Base-by-base conservation (phyloP, 768 basidiomycete species). In the Panaeolus cyanescens region DNA sequence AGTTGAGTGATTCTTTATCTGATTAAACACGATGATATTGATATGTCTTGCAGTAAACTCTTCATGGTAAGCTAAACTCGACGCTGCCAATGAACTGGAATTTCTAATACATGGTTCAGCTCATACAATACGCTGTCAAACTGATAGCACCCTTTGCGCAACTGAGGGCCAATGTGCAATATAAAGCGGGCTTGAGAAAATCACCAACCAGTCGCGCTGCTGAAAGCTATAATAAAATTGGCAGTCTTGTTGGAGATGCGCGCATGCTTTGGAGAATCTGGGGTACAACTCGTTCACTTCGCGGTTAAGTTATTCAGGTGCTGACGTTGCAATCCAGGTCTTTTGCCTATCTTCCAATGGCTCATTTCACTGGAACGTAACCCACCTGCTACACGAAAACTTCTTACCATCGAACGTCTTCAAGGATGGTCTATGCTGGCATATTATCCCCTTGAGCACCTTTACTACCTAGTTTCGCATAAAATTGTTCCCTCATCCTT, bases 291-390 rank as follows among this genome's bases (percentile, higher is more conserved):
- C 28, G 19, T 31, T 22, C 3, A 12, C 31, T 0, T 32, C 54
- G 39, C 42, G 2, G 34, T 59, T 42, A 12, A 17, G 34, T 36
- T 34, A 20, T 15, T 8, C 61, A 34, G 59, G 19, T 30, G 28
- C 42, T 33, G 15, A 22, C 64, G 32, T 55, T 28, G 54, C 32
- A 28, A 33, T 58, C 19, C 62, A 93, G 91, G 91, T 54, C 75
- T 92, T n/a, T 74, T 93, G 17, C 89, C 90, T 25, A 91, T 91
- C 39, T 72, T 92, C 42, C 89, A 91, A 68, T 93, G 91, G 92
- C 80, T 93, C 54, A 85, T 90, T 17, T 82, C 88, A 1, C 72
- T 93, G 66, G 91, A 92, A 71, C 84, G 86, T n/a, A 84, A 74
- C 37, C 87, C 86, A 1, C 87, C 87, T 12, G 87, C 89, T 3